phyloP scores from a whole-genome alignment of 2,329 filamentous ascomycete species.

The Colletotrichum higginsianum region DNA sequence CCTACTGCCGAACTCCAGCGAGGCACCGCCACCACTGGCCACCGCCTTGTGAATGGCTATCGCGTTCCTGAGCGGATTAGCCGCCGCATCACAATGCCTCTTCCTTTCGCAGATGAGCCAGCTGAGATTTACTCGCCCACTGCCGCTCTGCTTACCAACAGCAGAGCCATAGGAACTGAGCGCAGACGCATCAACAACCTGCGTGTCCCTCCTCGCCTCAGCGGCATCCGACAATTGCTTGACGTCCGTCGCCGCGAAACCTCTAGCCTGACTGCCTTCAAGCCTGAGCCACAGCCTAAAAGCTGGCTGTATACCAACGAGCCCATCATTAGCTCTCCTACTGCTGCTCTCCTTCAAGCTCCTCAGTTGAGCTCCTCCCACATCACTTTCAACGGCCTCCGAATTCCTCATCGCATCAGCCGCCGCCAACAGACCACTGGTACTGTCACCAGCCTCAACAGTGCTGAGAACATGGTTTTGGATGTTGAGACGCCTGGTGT shows the following conservation, averaged over 20 bases:
- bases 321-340: background rate
- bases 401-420: background rate
- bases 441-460: accelerated
- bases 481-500: background rate
- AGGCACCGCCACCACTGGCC: background rate
- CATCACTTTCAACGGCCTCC: background rate
- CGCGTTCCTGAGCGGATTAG: background rate
- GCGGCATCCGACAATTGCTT: background rate
- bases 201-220: background rate
- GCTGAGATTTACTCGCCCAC: background rate
- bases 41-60: background rate
- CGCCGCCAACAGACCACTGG: background rate
- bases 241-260: background rate
- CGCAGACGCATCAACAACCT: background rate
- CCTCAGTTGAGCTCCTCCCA: background rate
- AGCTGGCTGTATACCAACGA: background rate
- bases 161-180: too few relatives aligned
- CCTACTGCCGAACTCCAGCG: background rate
- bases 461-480: background rate
- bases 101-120: background rate
- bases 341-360: background rate
- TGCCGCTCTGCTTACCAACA: background rate
- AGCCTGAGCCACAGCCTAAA: background rate
- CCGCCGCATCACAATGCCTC: background rate
- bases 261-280: too few relatives aligned